Evolutionary conservation across 129 eudicot genomes (phyloP), one percentile per base, ranked within the genome.

Genomic region (Tanacetum coccineum): DNA sequence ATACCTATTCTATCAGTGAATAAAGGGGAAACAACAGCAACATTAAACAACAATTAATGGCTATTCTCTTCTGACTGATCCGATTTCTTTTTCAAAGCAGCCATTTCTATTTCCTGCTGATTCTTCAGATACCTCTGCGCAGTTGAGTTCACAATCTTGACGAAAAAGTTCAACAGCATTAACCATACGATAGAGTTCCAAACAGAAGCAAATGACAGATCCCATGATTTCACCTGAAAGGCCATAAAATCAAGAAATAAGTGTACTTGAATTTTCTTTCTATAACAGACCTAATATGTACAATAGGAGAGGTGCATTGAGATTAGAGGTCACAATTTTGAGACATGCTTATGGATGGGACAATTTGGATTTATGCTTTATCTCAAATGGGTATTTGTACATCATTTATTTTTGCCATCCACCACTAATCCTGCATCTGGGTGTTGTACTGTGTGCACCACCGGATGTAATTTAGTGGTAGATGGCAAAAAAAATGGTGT

Each of bases 131-230:
- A 81, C 63, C 84, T 68, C 72, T 89, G 95, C 53, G 99, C 95
- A 8, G 97, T 94, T 49, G 94, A 58, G 19, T 81, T 87, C 75
- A 94, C 94, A 51, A 94, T 94, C 93, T 87, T 81, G 7, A 83
- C 76, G 46, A 94, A 87, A 70, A 94, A 94, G 77, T 87, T 84
- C 75, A 87, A 39, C 53, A 94, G 81, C 94, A 89, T 86, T 9
- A 94, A 61, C 93, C 88, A 87, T 3, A 94, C 97, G 13, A 89
- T 81, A 1, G 93, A 71, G 58, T 94, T 94, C 99, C 99, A 94
- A 9, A 89, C 72, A 8, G 89, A 66, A 19, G 95, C 80, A 30
- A 87, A 75, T 0, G 99, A 94, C 45, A 94, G 75, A 64, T 86
- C 88, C 97, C 97, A 89, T 62, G 85, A 76, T 65, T 82, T 82